Evolutionary conservation across 2,329 filamentous ascomycete species (phyloP), one percentile per base, ranked within the genome.

Genomic region (Zymoseptoria tritici): DNA sequence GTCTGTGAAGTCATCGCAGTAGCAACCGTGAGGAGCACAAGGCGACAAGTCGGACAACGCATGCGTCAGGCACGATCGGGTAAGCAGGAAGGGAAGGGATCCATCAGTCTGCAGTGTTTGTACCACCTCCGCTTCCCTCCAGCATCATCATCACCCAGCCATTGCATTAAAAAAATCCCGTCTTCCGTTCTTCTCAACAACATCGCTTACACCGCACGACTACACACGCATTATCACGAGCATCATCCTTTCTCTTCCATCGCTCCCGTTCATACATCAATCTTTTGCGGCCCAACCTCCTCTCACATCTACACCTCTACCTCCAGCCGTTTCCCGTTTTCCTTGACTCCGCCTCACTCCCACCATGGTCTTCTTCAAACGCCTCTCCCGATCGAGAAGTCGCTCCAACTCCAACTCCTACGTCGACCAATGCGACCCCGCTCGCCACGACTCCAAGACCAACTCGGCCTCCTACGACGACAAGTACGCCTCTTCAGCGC

Each of bases 391-490:
- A 62, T 78, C 76, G 57, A 71, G 75, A 51, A 72, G 74, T 58
- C 77, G 79, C 67, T 75, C 71, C 68, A 79, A 80, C 72, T 73
- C 73, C 59, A 78, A 80, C 67, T 76, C 72, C 67, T 80, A 80
- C 76, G 74, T 80, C 64, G 78, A 80, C 66, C 71, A 74, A 70
- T 74, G 77, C 71, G 68, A 73, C 57, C 61, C 67, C 55, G 72
- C 73, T 52, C 73, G 73, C 22, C 75, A 77, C 73, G 72, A 74
- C 67, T 68, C 64, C 65, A 75, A 73, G 62, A 71, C 71, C 67
- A 78, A 78, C 70, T 73, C 73, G 51, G 75, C 75, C 62, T 71
- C 69, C 68, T 79, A 80, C 75, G 75, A 79, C 68, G 74, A 80
- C 64, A 74, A 77, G 66, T 70, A 71, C 62, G 69, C 71, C 52